A percentile compares a stretch with the other conserved stretches of the same genome.
Evolutionary conservation across 768 basidiomycete species (phyloP).

Genomic region (Suillus luteus): DNA sequence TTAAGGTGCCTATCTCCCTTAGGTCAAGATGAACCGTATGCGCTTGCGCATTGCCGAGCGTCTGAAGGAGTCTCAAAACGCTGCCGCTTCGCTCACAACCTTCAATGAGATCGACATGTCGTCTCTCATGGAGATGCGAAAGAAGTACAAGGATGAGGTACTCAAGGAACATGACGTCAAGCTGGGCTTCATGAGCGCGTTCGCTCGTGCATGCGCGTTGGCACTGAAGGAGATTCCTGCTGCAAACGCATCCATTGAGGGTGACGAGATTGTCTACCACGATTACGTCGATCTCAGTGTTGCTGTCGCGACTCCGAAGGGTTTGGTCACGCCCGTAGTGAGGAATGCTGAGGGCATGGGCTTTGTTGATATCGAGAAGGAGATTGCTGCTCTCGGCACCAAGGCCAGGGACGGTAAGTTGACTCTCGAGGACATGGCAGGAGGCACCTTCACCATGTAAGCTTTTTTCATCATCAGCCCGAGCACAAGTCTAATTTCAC

Average conservation of each 20-base stretch:
- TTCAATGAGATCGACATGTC: slow-evolving; percentile 99
- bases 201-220: slow-evolving; percentile 82
- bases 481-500: background rate
- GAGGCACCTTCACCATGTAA: slow-evolving; percentile 98
- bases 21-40: slow-evolving; percentile 99
- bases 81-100: slow-evolving; percentile 94
- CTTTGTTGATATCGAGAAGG: slow-evolving; percentile 90
- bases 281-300: slow-evolving; percentile 94
- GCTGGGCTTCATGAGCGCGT: slow-evolving; percentile 98
- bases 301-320: slow-evolving; percentile 96
- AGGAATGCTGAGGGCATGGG: slow-evolving; percentile 86
- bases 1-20: background rate
- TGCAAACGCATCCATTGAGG: slow-evolving; percentile 94
- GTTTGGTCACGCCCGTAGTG: slow-evolving; percentile 94
- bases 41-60: slow-evolving; percentile 95
- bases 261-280: slow-evolving; percentile 88
- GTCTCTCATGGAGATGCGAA: slow-evolving; percentile 88
- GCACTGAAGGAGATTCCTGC: slow-evolving; percentile 90
- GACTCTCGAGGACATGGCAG: slow-evolving; percentile 97
- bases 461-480: slow-evolving; percentile 28
- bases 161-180: slow-evolving; percentile 94
- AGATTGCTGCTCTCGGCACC: slow-evolving; percentile 87
- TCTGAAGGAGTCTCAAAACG: slow-evolving; percentile 96
- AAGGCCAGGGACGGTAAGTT: slow-evolving; percentile 95
- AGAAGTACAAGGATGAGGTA: slow-evolving; percentile 89